Conservation (phyloP, 202 grass and related monocot species). For the Dendrocalamus latiflorus region DNA sequence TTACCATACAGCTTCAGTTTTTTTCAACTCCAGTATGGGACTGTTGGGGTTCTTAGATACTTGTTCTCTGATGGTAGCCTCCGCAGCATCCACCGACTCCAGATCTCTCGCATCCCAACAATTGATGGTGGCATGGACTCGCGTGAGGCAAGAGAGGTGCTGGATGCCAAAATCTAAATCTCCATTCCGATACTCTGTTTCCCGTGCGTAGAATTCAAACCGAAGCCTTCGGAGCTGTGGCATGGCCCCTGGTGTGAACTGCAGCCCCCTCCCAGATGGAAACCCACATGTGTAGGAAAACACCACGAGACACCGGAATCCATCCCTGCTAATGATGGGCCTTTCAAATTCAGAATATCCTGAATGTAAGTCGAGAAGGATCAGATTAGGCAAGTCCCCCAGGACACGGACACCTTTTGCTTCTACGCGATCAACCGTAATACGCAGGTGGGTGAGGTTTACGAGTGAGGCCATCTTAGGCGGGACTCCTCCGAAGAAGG, state of each 20-base stretch:
- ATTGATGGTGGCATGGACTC: background rate
- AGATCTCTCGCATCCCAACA: accelerated
- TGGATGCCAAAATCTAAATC: background rate
- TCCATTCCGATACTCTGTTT: background rate
- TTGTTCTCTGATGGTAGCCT: background rate
- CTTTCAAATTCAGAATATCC: too few relatives aligned
- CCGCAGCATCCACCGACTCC: background rate
- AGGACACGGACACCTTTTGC: too few relatives aligned
- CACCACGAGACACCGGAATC: too few relatives aligned
- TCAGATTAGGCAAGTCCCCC: too few relatives aligned
- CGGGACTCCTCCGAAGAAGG: too few relatives aligned
- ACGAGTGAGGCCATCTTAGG: too few relatives aligned
- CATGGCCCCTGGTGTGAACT: conserved; percentile 15
- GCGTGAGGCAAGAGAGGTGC: background rate
- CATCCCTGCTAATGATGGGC: too few relatives aligned
- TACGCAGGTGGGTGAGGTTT: too few relatives aligned
- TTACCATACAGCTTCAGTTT: background rate
- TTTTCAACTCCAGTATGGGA: background rate
- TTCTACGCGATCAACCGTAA: too few relatives aligned
- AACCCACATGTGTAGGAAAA: background rate
- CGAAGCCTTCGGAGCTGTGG: conserved; percentile 18
- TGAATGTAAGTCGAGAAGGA: too few relatives aligned
- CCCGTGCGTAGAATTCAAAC: accelerated
- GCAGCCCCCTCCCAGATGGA: background rate
- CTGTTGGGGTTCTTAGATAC: background rate